Evolutionary conservation across 345 rosid species (phyloP), one percentile per base, ranked within the genome.

Genomic region (Aethionema arabicum): DNA sequence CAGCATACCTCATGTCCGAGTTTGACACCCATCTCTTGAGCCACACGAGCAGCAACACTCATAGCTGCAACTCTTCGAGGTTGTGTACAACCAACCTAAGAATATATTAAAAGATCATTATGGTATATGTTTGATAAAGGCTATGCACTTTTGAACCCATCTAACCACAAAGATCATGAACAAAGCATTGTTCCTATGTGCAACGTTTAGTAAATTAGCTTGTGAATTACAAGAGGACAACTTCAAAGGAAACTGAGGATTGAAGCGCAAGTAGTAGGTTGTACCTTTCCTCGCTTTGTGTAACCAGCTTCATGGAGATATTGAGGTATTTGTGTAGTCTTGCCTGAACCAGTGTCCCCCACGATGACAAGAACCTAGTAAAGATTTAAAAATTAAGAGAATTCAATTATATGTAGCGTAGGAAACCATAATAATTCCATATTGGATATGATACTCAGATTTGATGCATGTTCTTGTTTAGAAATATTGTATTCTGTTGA

Each of bases 321-420:
- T 54, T 92, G 98, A 27, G 96, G 96, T 63, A 89, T 85, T 68
- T 91, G 98, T 11, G 98, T 91, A 42, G 98, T 91, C 83, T 91
- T 91, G 56, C 98, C 98, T 30, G 98, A 92, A 69, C 96, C 97
- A 63, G 99, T 93, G 76, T 93, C 99, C 68, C 99, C 99, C 16
- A 93, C 97, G 49, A 90, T 93, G 52, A 93, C 84, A 78, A 93
- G 88, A 72, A 93, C 88, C 98, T 91, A 60, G 40, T 16, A n/a
- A 14, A 55, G 12, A 32, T 0, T 49, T 9, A 70, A 43, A 56
- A 11, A 7, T 33, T 56, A 10, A 36, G 37, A 32, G 13, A 41
- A 32, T 39, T 49, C 14, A 63, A 43, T 62, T 39, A 56, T 52
- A 48, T 27, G 29, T 35, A 42, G 64, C 40, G 51, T 8, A 44